Evolutionary conservation across 2,329 filamentous ascomycete species (phyloP).

Genomic region (Beauveria australis): DNA sequence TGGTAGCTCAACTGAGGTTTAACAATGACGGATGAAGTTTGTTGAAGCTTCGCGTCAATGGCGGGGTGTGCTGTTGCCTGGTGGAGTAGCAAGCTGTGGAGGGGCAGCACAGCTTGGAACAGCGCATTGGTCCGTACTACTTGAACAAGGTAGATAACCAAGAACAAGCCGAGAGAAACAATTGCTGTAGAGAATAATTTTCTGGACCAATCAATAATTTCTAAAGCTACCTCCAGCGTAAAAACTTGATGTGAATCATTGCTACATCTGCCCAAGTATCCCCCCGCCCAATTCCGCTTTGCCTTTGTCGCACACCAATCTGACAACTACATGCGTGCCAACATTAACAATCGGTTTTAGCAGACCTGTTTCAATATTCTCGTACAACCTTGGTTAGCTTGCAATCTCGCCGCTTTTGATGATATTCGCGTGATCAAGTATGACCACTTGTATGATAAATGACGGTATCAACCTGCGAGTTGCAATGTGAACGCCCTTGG

Average conservation of each 20-base stretch:
- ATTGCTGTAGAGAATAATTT: too few species aligned
- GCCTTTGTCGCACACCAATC: background rate
- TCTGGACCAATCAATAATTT: too few species aligned
- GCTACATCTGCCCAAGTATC: too few species aligned
- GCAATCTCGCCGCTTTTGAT: background rate
- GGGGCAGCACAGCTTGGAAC: background rate
- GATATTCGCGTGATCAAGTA: background rate
- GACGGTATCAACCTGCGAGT: background rate
- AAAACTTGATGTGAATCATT: too few species aligned
- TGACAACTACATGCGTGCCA: background rate
- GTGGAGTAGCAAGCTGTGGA: conserved; percentile 4
- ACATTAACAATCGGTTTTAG: background rate
- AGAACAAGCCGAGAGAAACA: too few species aligned
- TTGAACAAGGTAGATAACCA: too few species aligned
- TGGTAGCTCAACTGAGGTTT: background rate
- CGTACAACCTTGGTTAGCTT: too few species aligned
- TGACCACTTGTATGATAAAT: background rate
- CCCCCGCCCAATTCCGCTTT: background rate
- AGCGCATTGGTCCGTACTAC: background rate
- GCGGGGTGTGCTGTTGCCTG: conserved; percentile 8
- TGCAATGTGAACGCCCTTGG: background rate
- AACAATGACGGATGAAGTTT: background rate
- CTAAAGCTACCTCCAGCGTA: too few species aligned
- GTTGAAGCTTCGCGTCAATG: conserved; percentile 4
- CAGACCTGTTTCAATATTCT: background rate